Evolutionary conservation across 2,329 filamentous ascomycete species (phyloP).

Genomic region (Aspergillus fumigatiaffinis): DNA sequence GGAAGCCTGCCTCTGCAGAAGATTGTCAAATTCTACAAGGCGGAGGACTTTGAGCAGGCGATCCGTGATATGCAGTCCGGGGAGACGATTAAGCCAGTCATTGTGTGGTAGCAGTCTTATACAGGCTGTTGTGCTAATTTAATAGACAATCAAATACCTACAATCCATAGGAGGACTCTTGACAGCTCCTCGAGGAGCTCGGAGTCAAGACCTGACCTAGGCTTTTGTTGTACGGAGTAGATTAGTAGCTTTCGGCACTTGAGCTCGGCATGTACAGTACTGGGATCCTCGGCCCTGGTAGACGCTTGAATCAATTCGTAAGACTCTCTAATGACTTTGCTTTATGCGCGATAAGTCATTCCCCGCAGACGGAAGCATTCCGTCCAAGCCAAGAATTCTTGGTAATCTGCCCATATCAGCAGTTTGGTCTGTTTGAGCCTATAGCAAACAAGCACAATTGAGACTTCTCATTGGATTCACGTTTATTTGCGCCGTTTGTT

Average conservation of each 20-base stretch:
- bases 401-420: not conserved
- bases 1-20: slow-evolving; percentile 47
- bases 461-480: too few relatives aligned
- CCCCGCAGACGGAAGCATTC: not conserved
- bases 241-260: not conserved
- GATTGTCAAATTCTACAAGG: slow-evolving; percentile 44
- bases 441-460: too few relatives aligned
- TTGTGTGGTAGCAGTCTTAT: slow-evolving; percentile 20
- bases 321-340: too few relatives aligned
- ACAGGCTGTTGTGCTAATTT: not conserved
- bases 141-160: not conserved
- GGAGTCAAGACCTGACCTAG: not conserved
- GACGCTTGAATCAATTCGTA: too few relatives aligned
- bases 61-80: slow-evolving; percentile 25
- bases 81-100: slow-evolving; percentile 27
- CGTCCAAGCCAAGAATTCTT: not conserved
- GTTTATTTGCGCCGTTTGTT: too few relatives aligned
- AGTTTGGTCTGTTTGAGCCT: too few relatives aligned
- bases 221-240: not conserved
- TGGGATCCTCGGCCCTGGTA: not conserved
- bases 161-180: too few relatives aligned
- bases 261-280: not conserved
- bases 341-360: too few relatives aligned
- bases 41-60: slow-evolving; percentile 23
- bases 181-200: not conserved